Base-by-base conservation (phyloP, 2,329 filamentous ascomycete species). In the Paecilomyces variotii region DNA sequence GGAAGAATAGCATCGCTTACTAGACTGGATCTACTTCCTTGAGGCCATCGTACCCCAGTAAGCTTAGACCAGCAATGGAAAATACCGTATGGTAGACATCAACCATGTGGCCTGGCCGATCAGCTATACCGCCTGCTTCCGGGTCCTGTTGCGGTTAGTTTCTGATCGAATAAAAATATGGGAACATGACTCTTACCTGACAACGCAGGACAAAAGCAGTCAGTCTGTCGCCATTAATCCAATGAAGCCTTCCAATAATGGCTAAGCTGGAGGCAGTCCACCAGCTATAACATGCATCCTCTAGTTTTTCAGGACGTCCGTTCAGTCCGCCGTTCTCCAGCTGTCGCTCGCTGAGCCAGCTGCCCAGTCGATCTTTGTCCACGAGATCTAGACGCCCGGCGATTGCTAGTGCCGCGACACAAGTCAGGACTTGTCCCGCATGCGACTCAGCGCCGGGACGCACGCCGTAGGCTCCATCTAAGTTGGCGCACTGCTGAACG, bases 251-350 rank as follows among this genome's bases (percentile, higher is more conserved):
- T 57, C 83, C 86, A 65, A 99, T 89, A 82, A 97, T 97, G 53
- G 89, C 87, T 65, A 99, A 78, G 72, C 92, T 96, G 70, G 90
- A 93, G 69, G 93, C 79, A 52, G 97, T 94, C 94, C 94, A 99
- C 94, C 94, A 99, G 72, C 91, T 96, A 77, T 99, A 99, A 78
- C 94, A 99, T 12, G 96, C 93, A 72, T 99, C 94, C 72, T 96
- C 93, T 62, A 89, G 78, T 79, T 99, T 99, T 77, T 97, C 94
- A 0, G 94, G 94, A 54, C 94, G 84, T 2, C 94, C 94, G 71
- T 99, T 99, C 55, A 99, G 78, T 0, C 94, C 94, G 30, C 94
- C 94, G 54, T 87, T 87, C 9, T 90, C 84, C 28, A 96, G 80
- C 72, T 99, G 94, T 62, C 94, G 84, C 76, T 99, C 94, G 73